Base-by-base conservation (phyloP, 2,329 filamentous ascomycete species). In the Aspergillus caelatus region DNA sequence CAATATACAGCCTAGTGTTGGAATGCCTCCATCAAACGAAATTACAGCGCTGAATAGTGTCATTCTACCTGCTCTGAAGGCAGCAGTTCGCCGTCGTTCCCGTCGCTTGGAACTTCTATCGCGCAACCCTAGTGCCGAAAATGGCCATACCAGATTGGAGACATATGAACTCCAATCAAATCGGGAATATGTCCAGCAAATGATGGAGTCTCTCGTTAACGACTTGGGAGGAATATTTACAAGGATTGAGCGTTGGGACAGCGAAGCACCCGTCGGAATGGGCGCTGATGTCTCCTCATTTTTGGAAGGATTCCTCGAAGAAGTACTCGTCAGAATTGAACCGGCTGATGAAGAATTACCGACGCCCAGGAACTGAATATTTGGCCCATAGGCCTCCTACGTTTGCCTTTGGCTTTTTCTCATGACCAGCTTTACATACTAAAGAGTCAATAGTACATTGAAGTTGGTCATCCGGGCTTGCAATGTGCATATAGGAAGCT, bases 251-350 rank as follows among this genome's bases (percentile, higher is more conserved):
- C 86, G 91, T 67, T 91, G 89, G 78, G 95, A 99, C 78, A 91
- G 90, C 75, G 87, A 89, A 50, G 91, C 93, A 70, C 92, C 93
- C 7, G 93, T 98, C 12, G 93, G 93, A 1, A 97, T 98, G 94
- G 94, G 93, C 0, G 89, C 92, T 52, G 94, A 94, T 30, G 93
- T 97, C 2, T 89, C 89, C 52, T 92, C 91, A 1, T 96, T 98
- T 70, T 79, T 98, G 9, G 95, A 99, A 77, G 94, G 94, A 0
- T 87, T 98, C 66, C 81, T 99, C 39, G 95, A 99, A 77, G 95
- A 99, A 82, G 90, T 99, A 28, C 81, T 99, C 26, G 93, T 97
- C 41, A 83, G 95, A 61, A 92, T 98, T 16, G 94, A 98, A 80
- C 92, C 94, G 4, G 84, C 93, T 65, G 68, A 69, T 57, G 67